Evolutionary conservation across 306 rosid genomes (phyloP), one percentile per base, ranked within the genome.

Genomic region (Gastrolobium villosum): DNA sequence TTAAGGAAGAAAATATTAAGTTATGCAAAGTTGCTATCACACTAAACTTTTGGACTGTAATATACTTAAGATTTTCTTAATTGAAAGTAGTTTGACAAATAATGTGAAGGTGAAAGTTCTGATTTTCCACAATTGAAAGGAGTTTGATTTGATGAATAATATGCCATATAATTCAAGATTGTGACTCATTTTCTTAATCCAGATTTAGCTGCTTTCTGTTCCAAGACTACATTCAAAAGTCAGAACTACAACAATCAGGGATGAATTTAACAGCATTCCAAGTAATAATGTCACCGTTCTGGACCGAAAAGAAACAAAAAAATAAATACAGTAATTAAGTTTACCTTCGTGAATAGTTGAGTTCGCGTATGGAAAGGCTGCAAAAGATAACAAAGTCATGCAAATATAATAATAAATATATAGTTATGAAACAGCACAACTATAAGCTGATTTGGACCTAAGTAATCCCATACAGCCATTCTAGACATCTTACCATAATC

Each of bases 341-440:
- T 86, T 86, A 94, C 99, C 99, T 94, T 88, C 48, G 85, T 86
- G 83, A 89, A 94, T 61, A 94, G 87, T 75, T 48, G 92, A 83
- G 89, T 92, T 83, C 99, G 87, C 7, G 97, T 90, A 69, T 7
- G 89, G 73, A 94, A 94, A 84, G 99, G 99, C 99, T 94, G 99
- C 95, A 87, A 74, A 79, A 79, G 72, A 56, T 11, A 41, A 84
- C 50, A 62, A 74, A 40, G 49, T 78, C 70, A 78, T 40, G 36
- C 41, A 65, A 20, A 35, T 10, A 52, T 61, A 69, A 41, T 54
- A 37, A 6, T n/a, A 62, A 56, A 65, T 39, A 56, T 4, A 9
- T 14, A 72, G 5, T 28, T 13, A 53, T 13, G 60, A 44, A 44
- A 55, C 39, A 6, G 28, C 43, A 15, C 10, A 80, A 60, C 13